Percentiles rank a stretch among this genome's conserved stretches.
Conservation (phyloP, 176 grass and related monocot species). For the Triticum turgidum region DNA sequence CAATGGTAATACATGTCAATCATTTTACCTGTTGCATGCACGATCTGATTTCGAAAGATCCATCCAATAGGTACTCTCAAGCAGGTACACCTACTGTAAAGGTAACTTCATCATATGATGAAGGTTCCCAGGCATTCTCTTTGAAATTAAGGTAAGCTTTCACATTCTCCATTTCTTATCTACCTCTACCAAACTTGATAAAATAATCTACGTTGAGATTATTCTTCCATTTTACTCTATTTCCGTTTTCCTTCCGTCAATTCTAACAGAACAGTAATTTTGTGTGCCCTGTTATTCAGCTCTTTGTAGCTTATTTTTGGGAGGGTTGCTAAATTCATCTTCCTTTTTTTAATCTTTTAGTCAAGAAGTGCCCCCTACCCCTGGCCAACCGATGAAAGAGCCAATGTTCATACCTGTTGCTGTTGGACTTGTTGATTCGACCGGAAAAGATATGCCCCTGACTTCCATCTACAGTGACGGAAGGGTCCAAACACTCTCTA, state of each 20-base stretch:
- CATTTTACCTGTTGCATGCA: background rate
- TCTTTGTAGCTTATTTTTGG: background rate
- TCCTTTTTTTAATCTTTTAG: slow-evolving; percentile 36
- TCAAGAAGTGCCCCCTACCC: slow-evolving; percentile 88
- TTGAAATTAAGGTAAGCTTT: slow-evolving; percentile 77
- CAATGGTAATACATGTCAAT: slow-evolving; percentile 56
- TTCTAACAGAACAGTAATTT: background rate
- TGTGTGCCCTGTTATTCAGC: slow-evolving; percentile 8
- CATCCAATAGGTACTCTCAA: slow-evolving; percentile 82
- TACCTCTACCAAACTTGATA: background rate
- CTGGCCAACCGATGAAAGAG: slow-evolving; percentile 77
- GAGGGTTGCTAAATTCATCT: slow-evolving; percentile 16
- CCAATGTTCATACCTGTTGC: slow-evolving; percentile 93
- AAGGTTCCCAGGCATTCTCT: slow-evolving; percentile 65
- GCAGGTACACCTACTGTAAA: slow-evolving; percentile 77
- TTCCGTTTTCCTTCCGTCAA: background rate
- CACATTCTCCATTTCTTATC: background rate
- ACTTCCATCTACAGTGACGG: slow-evolving; percentile 68
- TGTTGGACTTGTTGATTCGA: slow-evolving; percentile 81
- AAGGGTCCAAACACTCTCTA: slow-evolving; percentile 49
- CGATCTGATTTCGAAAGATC: slow-evolving; percentile 20
- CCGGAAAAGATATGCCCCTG: slow-evolving; percentile 87
- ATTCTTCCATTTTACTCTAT: background rate
- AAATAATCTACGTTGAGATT: background rate
- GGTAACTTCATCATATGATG: slow-evolving; percentile 73